Base-by-base conservation (phyloP, 768 basidiomycete genomes). In the Mycena floridula region DNA sequence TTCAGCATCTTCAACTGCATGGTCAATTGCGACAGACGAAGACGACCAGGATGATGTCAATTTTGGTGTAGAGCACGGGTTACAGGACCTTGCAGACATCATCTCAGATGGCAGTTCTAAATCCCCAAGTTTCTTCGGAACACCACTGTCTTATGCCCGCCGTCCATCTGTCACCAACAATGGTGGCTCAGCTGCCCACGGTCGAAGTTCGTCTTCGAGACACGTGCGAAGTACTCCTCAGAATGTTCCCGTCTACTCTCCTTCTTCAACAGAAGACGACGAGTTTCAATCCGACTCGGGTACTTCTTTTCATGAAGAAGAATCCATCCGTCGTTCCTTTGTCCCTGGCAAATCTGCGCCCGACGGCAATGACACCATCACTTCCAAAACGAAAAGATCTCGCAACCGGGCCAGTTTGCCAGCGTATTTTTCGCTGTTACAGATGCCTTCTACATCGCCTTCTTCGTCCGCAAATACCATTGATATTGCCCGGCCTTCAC, bases 351-450 rank as follows among this genome's bases (percentile, higher is more conserved):
- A 35, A 18, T 35, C 32, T 35, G 32, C 32, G 13, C 32, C 32
- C 32, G 32, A 35, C 32, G 15, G 45, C 53, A 36, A 56, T 56
- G 37, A 16, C 43, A 16, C 25, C 43, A 49, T n/a, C 54, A 56
- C 25, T 45, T 53, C 66, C 50, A 72, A 66, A 59, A 43, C 69
- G 45, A 77, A 69, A 63, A 72, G 68, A 47, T 69, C 63, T 53
- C 80, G 77, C 54, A 84, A 80, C 60, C 82, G 85, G 59, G 79
- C 80, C 37, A 83, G 80, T 58, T 74, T 89, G 23, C 85, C 85
- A 18, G 76, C 82, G 16, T 85, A 79, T 62, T 89, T 89, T 59
- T 85, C 83, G 38, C 70, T 86, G 46, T 72, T 89, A 28, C 76
- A 80, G 57, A 66, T 79, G 52, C 65, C 63, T 50, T 70, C 69